Evolutionary conservation across 176 grass and related monocot genomes (phyloP), one percentile per base, ranked within the genome.

Genomic region (Zizania latifolia): DNA sequence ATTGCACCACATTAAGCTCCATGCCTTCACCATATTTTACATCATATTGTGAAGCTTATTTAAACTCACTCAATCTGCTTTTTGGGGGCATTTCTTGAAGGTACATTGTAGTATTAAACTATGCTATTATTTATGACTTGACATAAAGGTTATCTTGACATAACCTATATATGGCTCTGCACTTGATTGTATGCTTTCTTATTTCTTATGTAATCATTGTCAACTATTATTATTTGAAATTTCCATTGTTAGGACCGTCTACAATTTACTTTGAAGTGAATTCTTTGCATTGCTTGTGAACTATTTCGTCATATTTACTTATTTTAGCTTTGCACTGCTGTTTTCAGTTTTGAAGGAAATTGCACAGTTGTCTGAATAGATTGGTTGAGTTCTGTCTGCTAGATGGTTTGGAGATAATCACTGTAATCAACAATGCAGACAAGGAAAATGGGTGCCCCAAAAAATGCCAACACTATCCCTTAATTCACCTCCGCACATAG

Each of bases 361-460:
- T 19, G 2, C 3, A 7, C 41, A 32, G 16, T 70, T 33, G 1
- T 70, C 14, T 51, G 8, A 1, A 50, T 28, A 12, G 27, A 0
- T 69, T 70, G 32, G 6, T 77, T 70, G 65, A 62, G 1, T 33
- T 33, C 6, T 65, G 11, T 65, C 62, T 24, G 21, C 35, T 24
- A 55, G 41, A 63, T 71, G 24, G 19, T 63, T 62, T 23, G 46
- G 55, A 63, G 56, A n/a, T 58, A 50, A 71, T 43, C 68, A 48
- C 37, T n/a, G 28, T 85, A 78, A 32, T 65, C 68, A 28, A 83
- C 55, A 64, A 94, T 90, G 92, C 92, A 88, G 74, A 94, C 92
- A 62, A 68, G 92, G 45, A 94, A 68, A 86, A 94, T 75, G 35
- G 61, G 58, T 57, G 58, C 78, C 77, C 68, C 81, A 40, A 88